Evolutionary conservation across 1,284 basidiomycete species (phyloP).

Genomic region (Wolfiporia cocos): DNA sequence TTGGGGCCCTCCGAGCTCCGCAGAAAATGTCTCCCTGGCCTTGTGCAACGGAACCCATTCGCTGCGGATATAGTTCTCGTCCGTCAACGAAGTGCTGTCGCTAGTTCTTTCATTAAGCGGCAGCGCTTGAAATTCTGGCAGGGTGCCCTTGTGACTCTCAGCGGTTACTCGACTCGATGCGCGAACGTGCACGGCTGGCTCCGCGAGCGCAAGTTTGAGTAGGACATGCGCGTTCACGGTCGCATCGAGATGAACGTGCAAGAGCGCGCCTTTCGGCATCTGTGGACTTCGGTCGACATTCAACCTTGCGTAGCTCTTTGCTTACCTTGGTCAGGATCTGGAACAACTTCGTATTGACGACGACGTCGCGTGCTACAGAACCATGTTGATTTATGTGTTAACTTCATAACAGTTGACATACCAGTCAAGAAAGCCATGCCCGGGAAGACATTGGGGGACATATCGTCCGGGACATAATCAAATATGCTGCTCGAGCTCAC

Average conservation of each 20-base stretch:
- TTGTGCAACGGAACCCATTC: slow-evolving; percentile 48
- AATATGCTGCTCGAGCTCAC: slow-evolving; percentile 24
- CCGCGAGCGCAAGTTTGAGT: slow-evolving; percentile 44
- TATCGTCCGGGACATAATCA: slow-evolving; percentile 34
- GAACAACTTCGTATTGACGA: slow-evolving; percentile 54
- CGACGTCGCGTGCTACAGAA: slow-evolving; percentile 44
- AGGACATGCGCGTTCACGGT: slow-evolving; percentile 52
- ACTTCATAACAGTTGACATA: too few relatives aligned
- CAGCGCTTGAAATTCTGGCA: slow-evolving; percentile 48
- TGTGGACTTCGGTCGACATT: neutral
- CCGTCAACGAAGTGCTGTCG: slow-evolving; percentile 34
- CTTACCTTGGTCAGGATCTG: slow-evolving; percentile 50
- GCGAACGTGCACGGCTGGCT: slow-evolving; percentile 55
- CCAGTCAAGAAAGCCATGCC: slow-evolving; percentile 76
- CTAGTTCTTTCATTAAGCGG: slow-evolving; percentile 29
- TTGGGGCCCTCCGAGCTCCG: slow-evolving; percentile 46
- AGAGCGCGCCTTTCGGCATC: slow-evolving; percentile 74
- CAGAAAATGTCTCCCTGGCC: slow-evolving; percentile 48
- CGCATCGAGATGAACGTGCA: slow-evolving; percentile 68
- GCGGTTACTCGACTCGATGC: slow-evolving; percentile 31
- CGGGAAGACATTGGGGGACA: slow-evolving; percentile 50
- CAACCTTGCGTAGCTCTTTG: neutral
- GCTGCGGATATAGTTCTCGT: slow-evolving; percentile 33
- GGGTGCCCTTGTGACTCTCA: slow-evolving; percentile 30
- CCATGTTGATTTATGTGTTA: too few relatives aligned